Base-by-base conservation (phyloP, 108 stramenopile genomes). In the Cylindrotheca closterium region DNA sequence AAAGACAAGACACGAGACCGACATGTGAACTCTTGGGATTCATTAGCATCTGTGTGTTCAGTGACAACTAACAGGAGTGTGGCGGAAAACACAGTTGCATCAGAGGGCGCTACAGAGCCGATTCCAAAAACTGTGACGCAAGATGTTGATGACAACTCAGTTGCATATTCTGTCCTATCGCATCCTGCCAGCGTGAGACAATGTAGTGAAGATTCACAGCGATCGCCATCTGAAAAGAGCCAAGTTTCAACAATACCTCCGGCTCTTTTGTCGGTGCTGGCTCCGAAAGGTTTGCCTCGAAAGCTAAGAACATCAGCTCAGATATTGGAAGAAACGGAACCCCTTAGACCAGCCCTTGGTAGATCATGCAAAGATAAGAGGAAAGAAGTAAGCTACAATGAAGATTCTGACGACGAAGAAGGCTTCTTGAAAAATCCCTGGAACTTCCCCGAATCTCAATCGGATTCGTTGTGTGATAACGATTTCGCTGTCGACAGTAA, bases 331-430 rank as follows among this genome's bases (percentile, higher is more conserved):
- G 63, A 64, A 17, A 32, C 42, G 1, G 12, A 42, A 5, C 52
- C 63, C 5, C 33, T 30, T 25, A 29, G 63, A 2, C 48, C 12
- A 31, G 1, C 5, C 0, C 30, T 64, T 31, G 51, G 31, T 37
- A 50, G 63, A 15, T 4, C 18, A 12, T 64, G 63, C 32, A 64
- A 64, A 24, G 25, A 4, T n/a, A 52, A 53, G n/a, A 31, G 53
- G 17, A 31, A n/a, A 4, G 21, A 1, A 24, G 1, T 29, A 18
- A 29, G 49, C 30, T 53, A 37, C 2, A 53, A 7, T 3, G 60
- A 61, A 61, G 60, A 61, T 3, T 61, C 60, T 2, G 60, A 61
- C 18, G 60, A 61, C 18, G 60, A 49, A 42, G 37, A 42, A 10
- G 37, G 15, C 37, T 15, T 10, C 37, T 42, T 42, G n/a, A n/a